Evolutionary conservation across 169 alveolate species (phyloP), one percentile per base, ranked within the genome.

Genomic region (Plasmodium vinckei): DNA sequence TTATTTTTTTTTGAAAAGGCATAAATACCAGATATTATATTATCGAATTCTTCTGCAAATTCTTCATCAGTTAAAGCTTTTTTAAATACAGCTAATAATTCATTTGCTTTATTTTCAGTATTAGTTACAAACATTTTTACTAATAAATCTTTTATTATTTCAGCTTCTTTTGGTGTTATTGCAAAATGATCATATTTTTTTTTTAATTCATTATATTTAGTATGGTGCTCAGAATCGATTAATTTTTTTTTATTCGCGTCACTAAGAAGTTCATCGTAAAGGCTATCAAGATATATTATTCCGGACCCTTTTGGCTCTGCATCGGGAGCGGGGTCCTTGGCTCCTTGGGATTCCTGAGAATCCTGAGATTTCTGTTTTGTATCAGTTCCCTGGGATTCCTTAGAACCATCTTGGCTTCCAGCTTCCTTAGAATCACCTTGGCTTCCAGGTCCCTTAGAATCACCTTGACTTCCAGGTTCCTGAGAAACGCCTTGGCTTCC

Each of bases 1-100:
- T 15, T 72, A 39, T 72, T 57, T 0, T 59, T 27, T 27, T 56
- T 72, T 10, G 87, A 69, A 72, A 56, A 72, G n/a, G 60, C 71
- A 44, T 72, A 72, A 9, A 72, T 39, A 60, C 71, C 72, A 72
- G 54, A 54, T 51, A 39, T 23, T n/a, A 72, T 33, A 61, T 56
- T 72, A 44, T 72, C 42, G 33, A 56, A 72, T 19, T 65, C 57
- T 27, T 65, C 23, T 33, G 57, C 23, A 65, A 65, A 65, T 39
- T 27, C 27, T 2, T 65, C 17, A 33, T 65, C 73, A n/a, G 39
- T 13, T 33, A 65, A 65, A 33, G 25, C 73, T n/a, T 65, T 65
- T 65, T 25, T 39, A 44, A 65, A 23, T 27, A 65, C 17, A 39
- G 5, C 27, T 12, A 42, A 2, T n/a, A 33, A n/a, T 6, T 39